Base-by-base conservation (phyloP, 768 basidiomycete genomes). In the Rhodosporidiobolus odoratus region DNA sequence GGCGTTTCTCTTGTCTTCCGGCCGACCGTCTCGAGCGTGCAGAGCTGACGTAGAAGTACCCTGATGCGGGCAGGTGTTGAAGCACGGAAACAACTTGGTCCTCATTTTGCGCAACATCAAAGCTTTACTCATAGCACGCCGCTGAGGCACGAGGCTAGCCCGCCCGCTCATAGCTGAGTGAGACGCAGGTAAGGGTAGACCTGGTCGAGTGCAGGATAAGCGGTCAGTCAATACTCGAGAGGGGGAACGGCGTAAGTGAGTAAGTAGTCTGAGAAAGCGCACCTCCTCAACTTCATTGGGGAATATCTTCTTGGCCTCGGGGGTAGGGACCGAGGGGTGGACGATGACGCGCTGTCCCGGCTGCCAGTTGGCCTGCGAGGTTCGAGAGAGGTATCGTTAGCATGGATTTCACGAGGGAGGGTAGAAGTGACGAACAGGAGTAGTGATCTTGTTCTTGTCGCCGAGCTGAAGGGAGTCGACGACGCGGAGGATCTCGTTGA, bases 401-500 rank as follows among this genome's bases (percentile, higher is more conserved):
- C 59, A 50, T 47, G 15, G 38, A 52, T 23, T n/a, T n/a, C n/a
- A n/a, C 38, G 37, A 57, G 34, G 8, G 45, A 16, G 5, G 34
- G 48, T 3, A 47, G 27, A 32, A 53, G 30, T 32, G 17, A 38
- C 32, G 41, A 9, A 59, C 43, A 57, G 54, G 66, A 7, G 76
- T 77, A 45, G 80, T 78, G 71, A 81, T 77, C 62, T 79, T 78
- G 80, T 80, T 76, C 76, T 75, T 75, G 72, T 79, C 77, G 54
- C 92, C 91, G 66, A 94, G 83, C 80, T 99, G 96, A 66, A 99
- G 86, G 58, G 93, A 85, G 81, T 99, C 95, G 76, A 98, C 83
- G 64, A 91, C 91, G 67, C 88, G 84, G 67, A 88, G 68, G 75
- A 88, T 83, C 80, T 88, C 87, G 72, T 84, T 85, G 79, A 96